A percentile compares a stretch with the other conserved stretches of the same genome.
phyloP scores from a whole-genome alignment of 2,329 filamentous ascomycete species.

The Talaromyces marneffei region DNA sequence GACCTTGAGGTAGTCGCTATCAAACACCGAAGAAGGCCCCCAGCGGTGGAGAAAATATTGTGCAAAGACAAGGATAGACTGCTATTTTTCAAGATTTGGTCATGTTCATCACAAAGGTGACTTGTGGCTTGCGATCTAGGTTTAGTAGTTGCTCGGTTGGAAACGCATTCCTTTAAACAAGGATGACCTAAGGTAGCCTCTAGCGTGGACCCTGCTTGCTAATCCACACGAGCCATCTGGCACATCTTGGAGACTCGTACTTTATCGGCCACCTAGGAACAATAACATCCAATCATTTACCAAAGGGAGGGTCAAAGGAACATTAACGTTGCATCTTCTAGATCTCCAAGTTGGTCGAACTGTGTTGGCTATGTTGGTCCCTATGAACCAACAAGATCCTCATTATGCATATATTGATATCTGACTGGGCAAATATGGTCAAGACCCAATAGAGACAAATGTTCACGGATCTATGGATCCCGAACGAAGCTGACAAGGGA shows the following conservation, averaged over 20 bases:
- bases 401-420: not conserved
- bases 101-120: not conserved
- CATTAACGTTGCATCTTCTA: slow-evolving; percentile 9
- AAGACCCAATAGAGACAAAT: not conserved
- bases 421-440: not conserved
- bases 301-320: not conserved
- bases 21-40: not conserved
- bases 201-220: not conserved
- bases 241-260: not conserved
- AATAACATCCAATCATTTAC: not conserved
- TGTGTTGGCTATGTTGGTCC: not conserved
- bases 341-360: not conserved
- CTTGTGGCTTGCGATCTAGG: not conserved
- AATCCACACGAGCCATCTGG: not conserved
- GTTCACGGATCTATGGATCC: not conserved
- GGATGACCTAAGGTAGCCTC: not conserved
- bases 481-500: not conserved
- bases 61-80: not conserved
- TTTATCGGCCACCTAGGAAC: not conserved
- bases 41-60: not conserved
- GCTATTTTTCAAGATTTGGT: not conserved
- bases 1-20: not conserved
- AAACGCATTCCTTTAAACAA: not conserved
- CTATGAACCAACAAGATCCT: not conserved
- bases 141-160: not conserved